Conservation (phyloP, 805 yeast genomes). For the Ogataea saltuana region DNA sequence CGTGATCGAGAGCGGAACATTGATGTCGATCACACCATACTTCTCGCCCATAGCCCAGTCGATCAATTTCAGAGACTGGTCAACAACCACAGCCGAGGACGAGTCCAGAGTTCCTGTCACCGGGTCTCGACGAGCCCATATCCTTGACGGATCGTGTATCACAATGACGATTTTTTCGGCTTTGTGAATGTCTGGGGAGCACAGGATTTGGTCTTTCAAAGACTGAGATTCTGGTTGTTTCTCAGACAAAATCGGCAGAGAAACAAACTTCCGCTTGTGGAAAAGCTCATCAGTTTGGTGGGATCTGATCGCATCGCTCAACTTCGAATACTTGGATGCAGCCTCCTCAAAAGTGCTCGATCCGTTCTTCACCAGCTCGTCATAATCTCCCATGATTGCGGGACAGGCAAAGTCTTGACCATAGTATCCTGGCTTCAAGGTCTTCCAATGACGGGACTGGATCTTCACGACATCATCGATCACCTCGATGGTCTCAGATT, state of each 20-base stretch:
- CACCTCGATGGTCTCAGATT: slow-evolving; percentile 72
- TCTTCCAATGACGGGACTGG: slow-evolving; percentile 88
- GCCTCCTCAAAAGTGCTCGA: slow-evolving; percentile 39
- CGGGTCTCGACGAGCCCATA: slow-evolving; percentile 87
- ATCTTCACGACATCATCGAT: slow-evolving; percentile 76
- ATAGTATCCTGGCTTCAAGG: slow-evolving; percentile 66
- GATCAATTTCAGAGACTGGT: slow-evolving; percentile 68
- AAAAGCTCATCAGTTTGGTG: slow-evolving; percentile 63
- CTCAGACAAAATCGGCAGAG: slow-evolving; percentile 60
- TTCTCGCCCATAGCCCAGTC: slow-evolving; percentile 61
- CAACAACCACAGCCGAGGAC: slow-evolving; percentile 70
- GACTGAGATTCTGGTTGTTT: slow-evolving; percentile 46
- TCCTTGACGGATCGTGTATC: slow-evolving; percentile 88
- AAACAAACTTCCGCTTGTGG: slow-evolving; percentile 57
- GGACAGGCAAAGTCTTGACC: slow-evolving; percentile 37
- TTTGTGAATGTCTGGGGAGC: slow-evolving; percentile 69
- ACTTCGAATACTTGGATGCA: slow-evolving; percentile 45
- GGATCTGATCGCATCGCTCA: slow-evolving; percentile 75
- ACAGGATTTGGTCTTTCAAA: slow-evolving; percentile 63
- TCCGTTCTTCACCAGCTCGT: slow-evolving; percentile 39
- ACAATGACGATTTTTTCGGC: slow-evolving; percentile 65
- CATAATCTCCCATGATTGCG: slow-evolving; percentile 32
- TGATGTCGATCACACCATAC: slow-evolving; percentile 82
- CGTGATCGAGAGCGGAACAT: slow-evolving; percentile 62
- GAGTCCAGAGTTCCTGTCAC: slow-evolving; percentile 76